These are phyloP conservation scores for Agrostemma githago DNA, from an alignment of 148 eudicot genomes.

Conservation along the genomic window DNA sequence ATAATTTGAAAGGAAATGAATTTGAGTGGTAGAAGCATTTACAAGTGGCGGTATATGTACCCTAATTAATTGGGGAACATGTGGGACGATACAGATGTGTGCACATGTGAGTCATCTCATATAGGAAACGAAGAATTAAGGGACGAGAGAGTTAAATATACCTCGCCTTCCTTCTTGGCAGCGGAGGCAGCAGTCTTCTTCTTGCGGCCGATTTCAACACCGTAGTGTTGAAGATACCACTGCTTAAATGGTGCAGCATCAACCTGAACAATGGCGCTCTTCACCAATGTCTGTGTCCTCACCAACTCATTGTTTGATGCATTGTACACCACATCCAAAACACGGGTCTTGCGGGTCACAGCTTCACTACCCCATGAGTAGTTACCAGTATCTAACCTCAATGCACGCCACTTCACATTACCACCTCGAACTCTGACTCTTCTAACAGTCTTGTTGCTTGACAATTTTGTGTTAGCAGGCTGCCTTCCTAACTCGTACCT, in stretches of 20 bases:
- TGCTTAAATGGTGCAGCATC: constrained; percentile 91
- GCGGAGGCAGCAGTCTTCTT: constrained; percentile 52
- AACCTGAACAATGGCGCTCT: constrained; percentile 79
- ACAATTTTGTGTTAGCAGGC: constrained; percentile 82
- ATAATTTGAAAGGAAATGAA: no score
- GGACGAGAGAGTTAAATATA: constrained; percentile 8
- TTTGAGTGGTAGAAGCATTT: no score
- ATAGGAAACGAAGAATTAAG: background rate
- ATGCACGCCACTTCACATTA: constrained; percentile 83
- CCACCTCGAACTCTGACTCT: constrained; percentile 83
- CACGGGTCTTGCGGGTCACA: constrained; percentile 64
- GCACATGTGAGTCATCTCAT: no score
- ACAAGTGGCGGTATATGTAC: no score
- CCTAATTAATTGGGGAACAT: no score
- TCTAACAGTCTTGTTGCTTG: constrained; percentile 71
- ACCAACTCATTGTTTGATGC: constrained; percentile 90
- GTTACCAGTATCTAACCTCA: constrained; percentile 88
- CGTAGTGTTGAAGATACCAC: constrained; percentile 82
- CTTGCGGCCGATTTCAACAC: constrained; percentile 76
- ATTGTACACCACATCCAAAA: constrained; percentile 80
- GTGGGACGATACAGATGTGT: no score
- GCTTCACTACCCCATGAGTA: constrained; percentile 89
- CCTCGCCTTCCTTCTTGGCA: constrained; percentile 77
- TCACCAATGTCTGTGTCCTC: constrained; percentile 80
- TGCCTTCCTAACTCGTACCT: constrained; percentile 97